Evolutionary conservation across 176 grass and related monocot genomes (phyloP).

Genomic region (Puya raimondii): DNA sequence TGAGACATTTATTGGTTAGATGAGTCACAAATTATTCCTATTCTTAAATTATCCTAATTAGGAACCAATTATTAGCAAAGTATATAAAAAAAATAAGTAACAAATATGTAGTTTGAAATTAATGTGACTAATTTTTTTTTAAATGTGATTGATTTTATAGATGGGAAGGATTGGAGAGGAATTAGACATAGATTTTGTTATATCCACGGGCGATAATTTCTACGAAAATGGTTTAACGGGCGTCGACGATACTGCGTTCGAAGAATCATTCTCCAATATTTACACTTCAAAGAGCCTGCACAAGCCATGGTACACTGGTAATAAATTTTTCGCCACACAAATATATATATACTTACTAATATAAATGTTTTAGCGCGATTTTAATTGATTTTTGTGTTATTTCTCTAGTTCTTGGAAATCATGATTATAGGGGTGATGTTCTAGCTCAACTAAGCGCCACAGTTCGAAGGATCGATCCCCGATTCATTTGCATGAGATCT

Average conservation of each 20-base stretch:
- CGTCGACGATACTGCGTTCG: slow-evolving; percentile 45
- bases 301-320: slow-evolving; percentile 72
- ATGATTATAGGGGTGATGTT: slow-evolving; percentile 71
- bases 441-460: slow-evolving; percentile 52
- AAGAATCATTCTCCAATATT: slow-evolving; percentile 55
- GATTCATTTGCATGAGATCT: slow-evolving; percentile 81
- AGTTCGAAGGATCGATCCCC: slow-evolving; percentile 38
- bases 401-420: slow-evolving; percentile 66
- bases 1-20: no score
- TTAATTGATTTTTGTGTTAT: neutral
- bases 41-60: no score
- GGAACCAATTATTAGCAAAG: no score
- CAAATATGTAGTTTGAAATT: neutral
- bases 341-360: no score
- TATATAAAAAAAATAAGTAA: no score
- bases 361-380: no score
- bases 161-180: slow-evolving; percentile 59
- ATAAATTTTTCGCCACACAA: neutral
- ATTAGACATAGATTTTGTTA: slow-evolving; percentile 76
- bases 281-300: slow-evolving; percentile 69
- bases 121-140: neutral
- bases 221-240: slow-evolving; percentile 53
- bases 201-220: slow-evolving; percentile 87
- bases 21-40: no score
- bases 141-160: slow-evolving; percentile 21